phyloP scores from a whole-genome alignment of 2,329 filamentous ascomycete genomes.

The Colletotrichum orbiculare region DNA sequence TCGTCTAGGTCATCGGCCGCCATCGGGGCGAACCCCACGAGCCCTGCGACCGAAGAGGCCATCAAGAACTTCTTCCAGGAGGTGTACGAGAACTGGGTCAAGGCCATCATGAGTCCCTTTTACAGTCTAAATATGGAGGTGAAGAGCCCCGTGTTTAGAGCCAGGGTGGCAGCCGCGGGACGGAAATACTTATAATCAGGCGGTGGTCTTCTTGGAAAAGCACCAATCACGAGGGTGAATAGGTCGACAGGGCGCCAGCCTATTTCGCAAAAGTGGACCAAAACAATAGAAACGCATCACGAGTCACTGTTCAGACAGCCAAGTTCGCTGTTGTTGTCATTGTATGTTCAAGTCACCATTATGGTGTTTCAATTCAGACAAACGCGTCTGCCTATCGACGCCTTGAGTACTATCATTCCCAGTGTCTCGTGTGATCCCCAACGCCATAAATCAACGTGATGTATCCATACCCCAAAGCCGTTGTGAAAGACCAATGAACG shows the following conservation, averaged over 20 bases:
- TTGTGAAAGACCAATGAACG: conserved; percentile 36
- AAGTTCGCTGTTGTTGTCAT: background rate
- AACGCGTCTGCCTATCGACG: conserved; percentile 39
- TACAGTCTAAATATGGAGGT: conserved; percentile 88
- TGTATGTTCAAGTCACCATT: conserved; percentile 38
- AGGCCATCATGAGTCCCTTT: conserved; percentile 97
- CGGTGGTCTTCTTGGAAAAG: too few species aligned
- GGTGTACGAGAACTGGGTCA: conserved; percentile 96
- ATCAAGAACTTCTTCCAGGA: conserved; percentile 95
- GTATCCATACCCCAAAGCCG: conserved; percentile 36
- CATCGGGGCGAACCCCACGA: conserved; percentile 85
- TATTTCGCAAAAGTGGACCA: background rate
- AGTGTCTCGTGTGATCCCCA: conserved; percentile 40
- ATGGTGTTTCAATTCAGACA: conserved; percentile 38
- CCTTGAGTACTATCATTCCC: conserved; percentile 38
- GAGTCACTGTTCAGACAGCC: background rate
- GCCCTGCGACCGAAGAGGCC: conserved; percentile 92
- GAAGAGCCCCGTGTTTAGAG: conserved; percentile 85
- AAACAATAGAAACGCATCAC: conserved; percentile 13
- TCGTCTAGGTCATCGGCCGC: conserved; percentile 71
- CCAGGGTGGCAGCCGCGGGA: conserved; percentile 84
- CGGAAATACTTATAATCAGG: conserved; percentile 82
- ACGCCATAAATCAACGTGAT: conserved; percentile 41
- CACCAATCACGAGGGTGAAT: too few species aligned
- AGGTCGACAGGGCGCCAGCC: background rate